A percentile compares a stretch with the other conserved stretches of the same genome.
These are phyloP conservation scores for Saccharomycodes ludwigii DNA, from an alignment of 805 yeast genomes.

Conservation along the genomic window DNA sequence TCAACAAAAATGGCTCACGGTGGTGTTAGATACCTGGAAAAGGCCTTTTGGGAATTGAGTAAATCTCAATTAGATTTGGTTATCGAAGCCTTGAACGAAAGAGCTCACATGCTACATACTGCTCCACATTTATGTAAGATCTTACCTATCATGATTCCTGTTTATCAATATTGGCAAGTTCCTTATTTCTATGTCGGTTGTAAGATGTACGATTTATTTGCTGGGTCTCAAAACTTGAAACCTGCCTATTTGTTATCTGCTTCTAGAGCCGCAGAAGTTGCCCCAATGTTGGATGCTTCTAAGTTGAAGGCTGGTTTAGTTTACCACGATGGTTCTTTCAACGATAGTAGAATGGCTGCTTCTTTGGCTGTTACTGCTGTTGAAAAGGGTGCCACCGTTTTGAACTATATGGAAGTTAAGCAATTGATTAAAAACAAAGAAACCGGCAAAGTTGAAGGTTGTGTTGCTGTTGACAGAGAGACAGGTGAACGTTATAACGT, in stretches of 20 bases:
- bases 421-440: slow-evolving; percentile 55
- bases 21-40: slow-evolving; percentile 90
- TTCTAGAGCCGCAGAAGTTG: slow-evolving; percentile 53
- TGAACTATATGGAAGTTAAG: slow-evolving; percentile 76
- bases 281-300: slow-evolving; percentile 75
- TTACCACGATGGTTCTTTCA: slow-evolving; percentile 91
- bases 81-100: slow-evolving; percentile 78
- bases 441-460: slow-evolving; percentile 58
- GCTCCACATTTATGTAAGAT: slow-evolving; percentile 86
- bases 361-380: slow-evolving; percentile 78
- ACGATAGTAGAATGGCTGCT: slow-evolving; percentile 84
- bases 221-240: slow-evolving; percentile 78
- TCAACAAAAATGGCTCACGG: slow-evolving; percentile 97
- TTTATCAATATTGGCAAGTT: slow-evolving; percentile 89
- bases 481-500: slow-evolving; percentile 51
- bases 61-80: slow-evolving; percentile 83
- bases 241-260: slow-evolving; percentile 62
- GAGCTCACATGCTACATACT: slow-evolving; percentile 73
- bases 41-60: slow-evolving; percentile 85
- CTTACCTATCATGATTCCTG: slow-evolving; percentile 92
- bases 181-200: slow-evolving; percentile 91
- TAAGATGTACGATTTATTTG: slow-evolving; percentile 83
- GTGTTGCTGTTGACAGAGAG: slow-evolving; percentile 58
- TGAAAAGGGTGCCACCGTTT: slow-evolving; percentile 77
- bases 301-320: slow-evolving; percentile 82